Evolutionary conservation across 73 alveolate genomes (phyloP).

Genomic region (Diophrys appendiculata): DNA sequence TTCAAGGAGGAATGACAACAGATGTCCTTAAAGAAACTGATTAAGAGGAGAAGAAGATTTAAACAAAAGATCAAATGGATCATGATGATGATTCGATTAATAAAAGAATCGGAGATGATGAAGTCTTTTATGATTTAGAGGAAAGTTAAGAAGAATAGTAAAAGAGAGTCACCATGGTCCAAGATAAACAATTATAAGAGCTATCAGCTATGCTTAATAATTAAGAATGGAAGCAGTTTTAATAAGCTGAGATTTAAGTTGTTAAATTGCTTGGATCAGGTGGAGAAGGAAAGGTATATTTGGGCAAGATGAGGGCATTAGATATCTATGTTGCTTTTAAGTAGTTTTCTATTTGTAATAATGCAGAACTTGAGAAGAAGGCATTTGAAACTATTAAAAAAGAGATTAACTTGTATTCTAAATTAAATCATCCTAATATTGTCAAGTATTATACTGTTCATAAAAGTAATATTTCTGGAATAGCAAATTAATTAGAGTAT

Average conservation of each 20-base stretch:
- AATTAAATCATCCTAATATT: conserved; percentile 13
- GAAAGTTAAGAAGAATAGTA: no score
- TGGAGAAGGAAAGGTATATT: conserved; percentile 42
- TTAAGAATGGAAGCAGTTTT: neutral
- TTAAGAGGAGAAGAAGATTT: no score
- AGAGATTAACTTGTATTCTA: conserved; percentile 22
- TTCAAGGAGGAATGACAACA: no score
- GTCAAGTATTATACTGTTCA: conserved; percentile 35
- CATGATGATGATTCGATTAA: no score
- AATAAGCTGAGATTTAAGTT: conserved; percentile 24
- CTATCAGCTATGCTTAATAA: no score
- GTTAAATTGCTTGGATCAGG: conserved; percentile 35
- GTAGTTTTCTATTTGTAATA: conserved; percentile 7
- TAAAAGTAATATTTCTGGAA: conserved; percentile 14
- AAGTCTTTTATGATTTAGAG: no score
- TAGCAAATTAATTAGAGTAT: neutral
- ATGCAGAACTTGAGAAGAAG: conserved; percentile 19
- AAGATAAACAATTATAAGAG: no score
- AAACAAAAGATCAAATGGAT: no score
- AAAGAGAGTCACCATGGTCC: no score
- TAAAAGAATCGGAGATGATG: no score
- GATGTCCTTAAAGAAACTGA: no score
- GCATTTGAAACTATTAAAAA: conserved; percentile 27
- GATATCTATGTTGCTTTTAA: conserved; percentile 30
- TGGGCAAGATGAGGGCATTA: conserved; percentile 14